A percentile compares a stretch with the other conserved stretches of the same genome.
Evolutionary conservation across 2,329 filamentous ascomycete genomes (phyloP).

Genomic region (Apiospora arundinis): DNA sequence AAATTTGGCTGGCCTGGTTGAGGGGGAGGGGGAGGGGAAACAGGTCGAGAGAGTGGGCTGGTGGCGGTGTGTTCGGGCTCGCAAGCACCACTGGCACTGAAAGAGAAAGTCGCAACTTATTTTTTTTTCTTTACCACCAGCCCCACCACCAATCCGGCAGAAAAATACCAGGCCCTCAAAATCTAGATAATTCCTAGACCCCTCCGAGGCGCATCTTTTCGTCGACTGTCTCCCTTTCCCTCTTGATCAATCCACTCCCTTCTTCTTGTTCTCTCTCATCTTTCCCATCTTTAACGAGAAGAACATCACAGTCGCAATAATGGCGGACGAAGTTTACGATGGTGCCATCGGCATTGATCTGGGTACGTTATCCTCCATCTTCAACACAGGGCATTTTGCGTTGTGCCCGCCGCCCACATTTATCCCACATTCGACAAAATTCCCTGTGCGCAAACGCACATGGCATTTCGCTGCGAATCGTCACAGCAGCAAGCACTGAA

Average conservation of each 20-base stretch:
- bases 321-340: slow-evolving; percentile 98
- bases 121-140: slow-evolving; percentile 19
- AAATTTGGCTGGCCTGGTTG: slow-evolving; percentile 2
- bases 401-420: slow-evolving; percentile 24
- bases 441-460: slow-evolving; percentile 13
- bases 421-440: slow-evolving; percentile 18
- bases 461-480: neutral
- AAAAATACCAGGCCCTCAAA: slow-evolving; percentile 19
- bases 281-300: slow-evolving; percentile 21
- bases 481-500: too few relatives aligned
- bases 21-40: too few relatives aligned
- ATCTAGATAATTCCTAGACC: slow-evolving; percentile 16
- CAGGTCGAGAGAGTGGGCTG: neutral
- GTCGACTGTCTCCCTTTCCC: slow-evolving; percentile 16
- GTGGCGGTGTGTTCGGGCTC: slow-evolving; percentile 8
- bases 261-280: slow-evolving; percentile 16
- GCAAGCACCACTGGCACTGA: neutral
- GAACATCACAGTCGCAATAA: slow-evolving; percentile 58
- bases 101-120: slow-evolving; percentile 13
- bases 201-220: slow-evolving; percentile 18
- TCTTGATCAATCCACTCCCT: slow-evolving; percentile 14
- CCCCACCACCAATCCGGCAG: slow-evolving; percentile 9
- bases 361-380: slow-evolving; percentile 64
- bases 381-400: neutral
- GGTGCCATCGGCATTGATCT: slow-evolving; percentile 99